phyloP scores from a whole-genome alignment of 2,329 filamentous ascomycete species.

The Fusarium hostae region DNA sequence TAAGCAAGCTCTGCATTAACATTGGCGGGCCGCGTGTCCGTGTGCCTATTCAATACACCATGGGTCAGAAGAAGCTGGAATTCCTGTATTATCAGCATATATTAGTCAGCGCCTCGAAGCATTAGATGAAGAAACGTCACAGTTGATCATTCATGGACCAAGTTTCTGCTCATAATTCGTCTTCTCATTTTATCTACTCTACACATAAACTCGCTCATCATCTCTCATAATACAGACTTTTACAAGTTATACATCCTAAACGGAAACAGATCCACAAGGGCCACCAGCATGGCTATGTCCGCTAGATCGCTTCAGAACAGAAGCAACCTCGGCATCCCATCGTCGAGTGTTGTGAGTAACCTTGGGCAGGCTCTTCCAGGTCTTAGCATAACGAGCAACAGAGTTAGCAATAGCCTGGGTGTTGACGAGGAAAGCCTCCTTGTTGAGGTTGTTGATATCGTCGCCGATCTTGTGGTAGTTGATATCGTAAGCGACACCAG shows the following conservation, averaged over 20 bases:
- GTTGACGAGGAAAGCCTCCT: slow-evolving; percentile 59
- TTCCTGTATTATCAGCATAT: no score
- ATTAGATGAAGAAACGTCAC: neutral
- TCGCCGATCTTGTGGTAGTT: slow-evolving; percentile 61
- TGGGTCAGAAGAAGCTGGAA: neutral
- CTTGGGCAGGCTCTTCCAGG: slow-evolving; percentile 50
- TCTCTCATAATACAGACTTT: slow-evolving; percentile 27
- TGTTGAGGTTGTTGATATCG: slow-evolving; percentile 51
- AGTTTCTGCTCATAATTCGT: slow-evolving; percentile 16
- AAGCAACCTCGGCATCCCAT: slow-evolving; percentile 46
- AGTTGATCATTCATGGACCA: neutral
- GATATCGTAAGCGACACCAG: slow-evolving; percentile 59
- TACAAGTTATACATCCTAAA: neutral
- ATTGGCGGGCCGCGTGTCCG: neutral
- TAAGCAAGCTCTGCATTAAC: neutral
- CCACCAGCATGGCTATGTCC: slow-evolving; percentile 42
- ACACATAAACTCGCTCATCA: slow-evolving; percentile 15
- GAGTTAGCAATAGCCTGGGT: slow-evolving; percentile 56
- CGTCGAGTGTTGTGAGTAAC: slow-evolving; percentile 44
- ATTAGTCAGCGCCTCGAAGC: no score
- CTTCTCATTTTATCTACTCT: slow-evolving; percentile 30
- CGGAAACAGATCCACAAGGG: slow-evolving; percentile 42
- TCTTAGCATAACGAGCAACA: slow-evolving; percentile 55
- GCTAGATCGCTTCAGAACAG: slow-evolving; percentile 44
- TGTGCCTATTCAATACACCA: neutral